Evolutionary conservation across 2,329 filamentous ascomycete species (phyloP).

Genomic region (Didymella exigua): DNA sequence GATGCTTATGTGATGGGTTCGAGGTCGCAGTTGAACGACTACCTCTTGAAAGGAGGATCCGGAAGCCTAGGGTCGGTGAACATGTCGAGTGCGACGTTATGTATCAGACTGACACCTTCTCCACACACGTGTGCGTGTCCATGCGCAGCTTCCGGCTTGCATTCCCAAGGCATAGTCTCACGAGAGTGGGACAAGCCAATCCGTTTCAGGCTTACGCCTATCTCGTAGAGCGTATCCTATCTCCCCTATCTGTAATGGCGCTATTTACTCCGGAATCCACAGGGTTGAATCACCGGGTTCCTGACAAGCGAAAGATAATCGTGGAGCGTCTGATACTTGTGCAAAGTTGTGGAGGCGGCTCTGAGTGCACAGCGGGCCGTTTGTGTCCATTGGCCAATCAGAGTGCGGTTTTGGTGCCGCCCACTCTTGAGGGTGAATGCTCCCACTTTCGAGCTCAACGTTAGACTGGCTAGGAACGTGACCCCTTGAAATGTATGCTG

Average conservation of each 20-base stretch:
- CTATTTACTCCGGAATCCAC: conserved; percentile 11
- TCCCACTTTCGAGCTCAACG: conserved; percentile 3
- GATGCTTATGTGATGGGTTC: background rate
- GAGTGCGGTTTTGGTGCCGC: background rate
- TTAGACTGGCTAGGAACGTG: background rate
- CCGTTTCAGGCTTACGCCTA: conserved; percentile 4
- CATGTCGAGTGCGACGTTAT: background rate
- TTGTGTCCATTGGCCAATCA: background rate
- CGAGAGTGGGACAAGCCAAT: conserved; percentile 17
- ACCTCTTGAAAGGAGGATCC: background rate
- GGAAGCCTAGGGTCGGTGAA: background rate
- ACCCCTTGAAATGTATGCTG: too few relatives aligned
- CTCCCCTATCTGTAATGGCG: conserved; percentile 15
- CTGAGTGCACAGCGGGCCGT: conserved; percentile 1
- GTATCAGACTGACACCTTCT: background rate
- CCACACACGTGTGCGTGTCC: background rate
- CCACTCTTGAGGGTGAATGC: conserved; percentile 6
- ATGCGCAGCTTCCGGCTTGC: background rate
- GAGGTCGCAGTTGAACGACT: background rate
- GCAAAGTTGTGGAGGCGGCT: conserved; percentile 7
- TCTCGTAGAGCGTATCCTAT: conserved; percentile 12
- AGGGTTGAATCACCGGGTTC: background rate
- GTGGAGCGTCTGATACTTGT: background rate
- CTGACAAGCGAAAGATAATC: conserved; percentile 11
- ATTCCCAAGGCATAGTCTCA: background rate